Evolutionary conservation across 2,329 filamentous ascomycete species (phyloP).

Genomic region (Alternaria brassicicola): DNA sequence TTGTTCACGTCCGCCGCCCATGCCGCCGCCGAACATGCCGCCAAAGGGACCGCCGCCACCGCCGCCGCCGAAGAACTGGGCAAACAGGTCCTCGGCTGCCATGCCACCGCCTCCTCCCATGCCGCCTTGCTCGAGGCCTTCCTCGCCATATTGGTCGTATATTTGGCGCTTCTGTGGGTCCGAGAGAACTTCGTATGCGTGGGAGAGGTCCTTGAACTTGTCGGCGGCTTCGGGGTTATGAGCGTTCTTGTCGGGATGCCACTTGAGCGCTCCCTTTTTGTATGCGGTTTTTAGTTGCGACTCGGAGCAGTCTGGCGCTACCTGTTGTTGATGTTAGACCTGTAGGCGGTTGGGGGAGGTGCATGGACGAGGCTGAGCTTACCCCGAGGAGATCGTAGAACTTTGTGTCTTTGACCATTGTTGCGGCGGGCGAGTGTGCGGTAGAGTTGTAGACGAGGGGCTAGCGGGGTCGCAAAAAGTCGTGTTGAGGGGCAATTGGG

Average conservation of each 20-base stretch:
- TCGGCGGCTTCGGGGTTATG: slow-evolving; percentile 92
- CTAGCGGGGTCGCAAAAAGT: slow-evolving; percentile 37
- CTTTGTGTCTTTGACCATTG: slow-evolving; percentile 80
- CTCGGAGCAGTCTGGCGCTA: slow-evolving; percentile 79
- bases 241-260: slow-evolving; percentile 93
- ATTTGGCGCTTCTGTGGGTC: slow-evolving; percentile 88
- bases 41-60: slow-evolving; percentile 72
- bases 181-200: slow-evolving; percentile 93
- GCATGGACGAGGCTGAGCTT: slow-evolving; percentile 48
- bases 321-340: slow-evolving; percentile 57
- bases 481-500: slow-evolving; percentile 18
- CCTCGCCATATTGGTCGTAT: slow-evolving; percentile 98
- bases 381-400: slow-evolving; percentile 81
- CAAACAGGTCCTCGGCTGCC: slow-evolving; percentile 94
- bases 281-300: slow-evolving; percentile 90
- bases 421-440: slow-evolving; percentile 43
- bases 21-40: slow-evolving; percentile 60
- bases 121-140: slow-evolving; percentile 86
- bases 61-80: slow-evolving; percentile 88
- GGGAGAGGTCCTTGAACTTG: slow-evolving; percentile 97
- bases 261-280: slow-evolving; percentile 81
- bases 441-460: slow-evolving; percentile 21
- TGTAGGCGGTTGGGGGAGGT: neutral
- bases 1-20: slow-evolving; percentile 74
- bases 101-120: slow-evolving; percentile 75